A percentile compares a stretch with the other conserved stretches of the same genome.
phyloP scores from a whole-genome alignment of 73 alveolate genomes.

The Tetrahymena thermophila region DNA sequence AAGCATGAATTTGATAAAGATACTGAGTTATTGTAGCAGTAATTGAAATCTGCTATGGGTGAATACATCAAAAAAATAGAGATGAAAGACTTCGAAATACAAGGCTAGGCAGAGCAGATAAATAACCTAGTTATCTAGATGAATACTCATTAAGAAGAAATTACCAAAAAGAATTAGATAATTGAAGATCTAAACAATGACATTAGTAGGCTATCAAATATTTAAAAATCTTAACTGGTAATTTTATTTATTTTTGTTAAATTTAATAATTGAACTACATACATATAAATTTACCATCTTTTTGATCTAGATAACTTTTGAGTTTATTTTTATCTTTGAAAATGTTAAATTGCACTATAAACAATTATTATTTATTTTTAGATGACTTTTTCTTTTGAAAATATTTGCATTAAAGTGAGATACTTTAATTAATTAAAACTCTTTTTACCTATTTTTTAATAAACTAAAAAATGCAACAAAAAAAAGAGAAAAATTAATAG shows the following conservation, averaged over 20 bases:
- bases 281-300: too few species aligned
- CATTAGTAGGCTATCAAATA: neutral
- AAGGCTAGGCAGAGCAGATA: neutral
- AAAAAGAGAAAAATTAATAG: too few species aligned
- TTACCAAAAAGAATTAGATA: neutral
- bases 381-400: too few species aligned
- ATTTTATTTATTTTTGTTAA: neutral
- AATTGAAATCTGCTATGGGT: neutral
- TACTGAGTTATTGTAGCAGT: neutral
- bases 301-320: neutral
- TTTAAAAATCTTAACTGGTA: neutral
- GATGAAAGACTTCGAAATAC: neutral
- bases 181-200: neutral
- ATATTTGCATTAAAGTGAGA: too few species aligned
- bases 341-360: neutral
- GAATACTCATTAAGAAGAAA: neutral
- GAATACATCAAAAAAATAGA: neutral
- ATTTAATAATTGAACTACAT: neutral
- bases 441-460: too few species aligned
- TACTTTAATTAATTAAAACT: too few species aligned
- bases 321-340: neutral
- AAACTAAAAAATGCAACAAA: too few species aligned
- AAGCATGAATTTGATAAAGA: neutral
- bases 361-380: neutral
- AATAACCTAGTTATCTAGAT: neutral